These are phyloP conservation scores for Protomyces inouyei DNA, from an alignment of 1,139 yeast species.

Conservation along the genomic window DNA sequence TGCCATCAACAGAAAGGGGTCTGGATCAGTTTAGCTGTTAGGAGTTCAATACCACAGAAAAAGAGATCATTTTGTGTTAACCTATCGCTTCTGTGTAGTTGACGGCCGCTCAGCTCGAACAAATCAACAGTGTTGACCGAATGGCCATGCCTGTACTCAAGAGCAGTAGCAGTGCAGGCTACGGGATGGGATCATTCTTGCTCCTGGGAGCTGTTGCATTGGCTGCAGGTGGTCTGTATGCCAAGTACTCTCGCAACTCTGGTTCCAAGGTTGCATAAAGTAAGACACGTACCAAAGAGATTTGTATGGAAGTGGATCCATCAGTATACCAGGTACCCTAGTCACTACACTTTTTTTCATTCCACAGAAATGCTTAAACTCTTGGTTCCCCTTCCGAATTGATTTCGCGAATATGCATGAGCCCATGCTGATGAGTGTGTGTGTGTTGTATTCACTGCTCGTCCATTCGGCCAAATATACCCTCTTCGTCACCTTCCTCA, in stretches of 20 bases:
- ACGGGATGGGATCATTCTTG: neutral
- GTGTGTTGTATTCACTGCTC: neutral
- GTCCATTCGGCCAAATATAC: conserved; percentile 24
- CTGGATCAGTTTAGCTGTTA: too few species aligned
- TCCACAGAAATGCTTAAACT: too few species aligned
- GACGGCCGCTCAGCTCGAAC: neutral
- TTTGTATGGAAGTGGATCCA: too few species aligned
- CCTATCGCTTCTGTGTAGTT: neutral
- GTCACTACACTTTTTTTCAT: too few species aligned
- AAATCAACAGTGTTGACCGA: neutral
- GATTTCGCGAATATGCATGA: too few species aligned
- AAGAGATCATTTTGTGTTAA: neutral
- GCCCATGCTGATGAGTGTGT: too few species aligned
- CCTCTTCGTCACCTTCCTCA: conserved; percentile 23
- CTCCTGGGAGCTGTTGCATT: neutral
- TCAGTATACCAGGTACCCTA: too few species aligned
- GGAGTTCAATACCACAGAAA: neutral
- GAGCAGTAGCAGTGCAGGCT: neutral
- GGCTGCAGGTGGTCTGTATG: neutral
- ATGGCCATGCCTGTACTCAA: neutral
- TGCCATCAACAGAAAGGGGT: too few species aligned
- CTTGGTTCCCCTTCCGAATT: too few species aligned
- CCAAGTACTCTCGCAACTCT: neutral
- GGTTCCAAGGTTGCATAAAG: neutral
- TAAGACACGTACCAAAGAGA: neutral